Conservation (phyloP, 805 yeast genomes). For the Vanderwaltozyma tropicalis region DNA sequence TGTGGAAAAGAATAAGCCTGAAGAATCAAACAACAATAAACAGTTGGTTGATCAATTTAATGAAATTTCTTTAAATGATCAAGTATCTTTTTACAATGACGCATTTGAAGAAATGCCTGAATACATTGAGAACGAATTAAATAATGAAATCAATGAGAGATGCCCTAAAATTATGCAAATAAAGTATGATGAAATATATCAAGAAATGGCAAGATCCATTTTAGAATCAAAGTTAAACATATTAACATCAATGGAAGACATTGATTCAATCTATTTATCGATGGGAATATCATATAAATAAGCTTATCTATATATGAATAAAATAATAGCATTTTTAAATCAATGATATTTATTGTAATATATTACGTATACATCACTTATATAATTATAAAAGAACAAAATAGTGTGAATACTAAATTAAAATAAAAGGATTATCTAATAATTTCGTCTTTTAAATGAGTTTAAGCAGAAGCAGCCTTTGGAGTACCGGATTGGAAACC, state of each 20-base stretch:
- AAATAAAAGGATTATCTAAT: too few relatives aligned
- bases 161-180: slow-evolving; percentile 18
- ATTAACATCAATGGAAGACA: slow-evolving; percentile 65
- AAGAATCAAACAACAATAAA: slow-evolving; percentile 14
- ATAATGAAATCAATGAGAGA: slow-evolving; percentile 27
- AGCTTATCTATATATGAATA: background rate
- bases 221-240: slow-evolving; percentile 36
- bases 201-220: slow-evolving; percentile 61
- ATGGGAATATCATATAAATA: slow-evolving; percentile 35
- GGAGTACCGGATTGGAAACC: slow-evolving; percentile 80
- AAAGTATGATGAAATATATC: slow-evolving; percentile 18
- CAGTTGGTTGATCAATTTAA: slow-evolving; percentile 31
- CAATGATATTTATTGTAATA: background rate
- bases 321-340: too few relatives aligned
- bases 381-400: too few relatives aligned
- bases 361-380: background rate
- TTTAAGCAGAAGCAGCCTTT: slow-evolving; percentile 48
- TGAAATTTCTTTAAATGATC: slow-evolving; percentile 17
- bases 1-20: slow-evolving; percentile 2
- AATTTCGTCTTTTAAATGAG: slow-evolving; percentile 4
- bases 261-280: slow-evolving; percentile 60
- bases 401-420: too few relatives aligned
- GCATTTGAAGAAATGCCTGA: slow-evolving; percentile 39
- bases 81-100: slow-evolving; percentile 27
- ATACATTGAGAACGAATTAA: slow-evolving; percentile 27